phyloP scores from a whole-genome alignment of 495 filamentous ascomycete genomes.

The Hypoxylon trugodes region DNA sequence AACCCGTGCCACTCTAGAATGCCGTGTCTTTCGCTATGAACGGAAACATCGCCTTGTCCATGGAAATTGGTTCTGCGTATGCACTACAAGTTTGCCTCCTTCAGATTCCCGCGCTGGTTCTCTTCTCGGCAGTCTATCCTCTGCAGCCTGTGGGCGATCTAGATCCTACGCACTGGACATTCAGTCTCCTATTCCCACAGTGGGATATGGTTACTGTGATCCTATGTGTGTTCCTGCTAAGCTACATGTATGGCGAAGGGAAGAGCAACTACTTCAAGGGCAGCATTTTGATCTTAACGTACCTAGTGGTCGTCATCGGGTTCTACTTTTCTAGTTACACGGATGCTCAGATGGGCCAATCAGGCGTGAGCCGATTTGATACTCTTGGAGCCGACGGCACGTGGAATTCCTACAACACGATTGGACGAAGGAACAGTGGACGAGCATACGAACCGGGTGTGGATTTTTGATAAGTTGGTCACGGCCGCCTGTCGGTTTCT shows the following conservation, averaged over 20 bases:
- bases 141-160: constrained; percentile 43
- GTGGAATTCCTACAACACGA: constrained; percentile 61
- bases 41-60: constrained; percentile 97
- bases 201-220: constrained; percentile 99
- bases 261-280: constrained; percentile 96
- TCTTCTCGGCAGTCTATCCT: constrained; percentile 77
- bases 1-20: constrained; percentile 68
- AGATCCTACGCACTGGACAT: constrained; percentile 78
- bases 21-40: constrained; percentile 99
- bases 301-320: constrained; percentile 89
- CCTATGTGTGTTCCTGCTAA: constrained; percentile 94
- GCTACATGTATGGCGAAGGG: constrained; percentile 97
- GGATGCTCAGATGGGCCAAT: constrained; percentile 56
- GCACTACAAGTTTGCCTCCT: constrained; percentile 97
- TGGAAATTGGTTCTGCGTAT: constrained; percentile 99
- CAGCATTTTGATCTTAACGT: constrained; percentile 91
- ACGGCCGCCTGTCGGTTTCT: not conserved
- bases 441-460: constrained; percentile 38
- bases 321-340: constrained; percentile 88
- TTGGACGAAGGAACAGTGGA: constrained; percentile 52
- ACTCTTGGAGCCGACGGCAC: constrained; percentile 64
- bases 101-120: constrained; percentile 90
- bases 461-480: constrained; percentile 24
- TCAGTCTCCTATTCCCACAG: constrained; percentile 95
- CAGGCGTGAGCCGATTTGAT: constrained; percentile 75